Percentiles rank a stretch among this genome's conserved stretches.
These are phyloP conservation scores for Eudorina sp. DNA, from an alignment of 139 green algal genomes.

Conservation along the genomic window DNA sequence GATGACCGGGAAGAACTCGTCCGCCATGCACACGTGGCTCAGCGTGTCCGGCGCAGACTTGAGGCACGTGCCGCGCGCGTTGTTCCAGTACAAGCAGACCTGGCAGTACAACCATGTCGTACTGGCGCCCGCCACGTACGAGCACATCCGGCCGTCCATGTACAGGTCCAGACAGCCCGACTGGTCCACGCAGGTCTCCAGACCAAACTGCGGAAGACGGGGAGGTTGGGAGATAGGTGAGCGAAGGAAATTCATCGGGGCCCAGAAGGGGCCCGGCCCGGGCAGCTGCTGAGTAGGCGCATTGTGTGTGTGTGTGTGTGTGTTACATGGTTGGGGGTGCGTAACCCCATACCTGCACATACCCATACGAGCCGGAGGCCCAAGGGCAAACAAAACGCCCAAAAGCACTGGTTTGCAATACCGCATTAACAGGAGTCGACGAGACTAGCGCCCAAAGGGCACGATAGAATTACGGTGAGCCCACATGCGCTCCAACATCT, in stretches of 20 bases:
- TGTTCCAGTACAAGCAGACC: slow-evolving; percentile 8
- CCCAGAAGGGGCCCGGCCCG: neutral
- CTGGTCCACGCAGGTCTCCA: neutral
- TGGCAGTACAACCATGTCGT: neutral
- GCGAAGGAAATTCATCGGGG: no score
- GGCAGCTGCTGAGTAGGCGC: neutral
- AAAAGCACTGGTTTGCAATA: no score
- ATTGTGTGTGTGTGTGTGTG: neutral
- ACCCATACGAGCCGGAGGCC: no score
- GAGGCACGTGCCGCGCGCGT: neutral
- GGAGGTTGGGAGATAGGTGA: no score
- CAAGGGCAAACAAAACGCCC: no score
- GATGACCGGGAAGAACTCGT: neutral
- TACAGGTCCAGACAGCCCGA: neutral
- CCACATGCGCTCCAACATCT: no score
- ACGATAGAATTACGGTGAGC: no score
- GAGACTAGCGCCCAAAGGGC: no score
- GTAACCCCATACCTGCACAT: no score
- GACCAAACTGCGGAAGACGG: neutral
- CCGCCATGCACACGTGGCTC: slow-evolving; percentile 7
- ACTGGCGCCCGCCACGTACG: neutral
- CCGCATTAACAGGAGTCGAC: no score
- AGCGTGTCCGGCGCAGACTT: neutral
- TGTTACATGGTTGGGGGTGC: no score
- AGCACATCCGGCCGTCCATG: neutral